phyloP scores from a whole-genome alignment of 345 rosid genomes.

The Eucalyptus victrix region DNA sequence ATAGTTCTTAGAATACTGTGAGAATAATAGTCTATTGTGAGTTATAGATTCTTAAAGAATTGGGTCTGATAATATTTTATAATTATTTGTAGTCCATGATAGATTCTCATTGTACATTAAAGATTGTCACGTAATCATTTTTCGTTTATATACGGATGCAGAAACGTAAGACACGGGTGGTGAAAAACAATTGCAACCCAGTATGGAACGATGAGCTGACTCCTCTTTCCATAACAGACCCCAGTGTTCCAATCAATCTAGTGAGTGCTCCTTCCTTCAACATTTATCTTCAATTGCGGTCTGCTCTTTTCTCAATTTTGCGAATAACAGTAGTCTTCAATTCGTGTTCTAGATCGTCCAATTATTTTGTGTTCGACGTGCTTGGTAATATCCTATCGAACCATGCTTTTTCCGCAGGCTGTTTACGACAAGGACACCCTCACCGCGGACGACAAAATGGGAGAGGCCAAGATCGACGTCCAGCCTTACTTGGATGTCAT shows the following conservation, averaged over 20 bases:
- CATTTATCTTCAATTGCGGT: neutral
- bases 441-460: constrained; percentile 66
- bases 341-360: neutral
- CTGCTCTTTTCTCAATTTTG: neutral
- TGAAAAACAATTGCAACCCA: constrained; percentile 68
- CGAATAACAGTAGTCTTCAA: neutral
- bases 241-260: constrained; percentile 28
- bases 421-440: constrained; percentile 79
- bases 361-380: neutral
- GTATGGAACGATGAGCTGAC: constrained; percentile 73
- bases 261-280: constrained; percentile 18
- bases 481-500: constrained; percentile 39
- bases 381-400: neutral
- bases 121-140: too few relatives aligned
- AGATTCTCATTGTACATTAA: too few relatives aligned
- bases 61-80: too few relatives aligned
- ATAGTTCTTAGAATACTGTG: too few relatives aligned
- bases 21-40: too few relatives aligned
- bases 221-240: constrained; percentile 37
- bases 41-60: accelerated
- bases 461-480: constrained; percentile 61
- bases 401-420: constrained; percentile 8
- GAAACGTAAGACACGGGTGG: constrained; percentile 53
- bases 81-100: too few relatives aligned
- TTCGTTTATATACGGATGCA: neutral